phyloP scores from a whole-genome alignment of 2,329 filamentous ascomycete genomes.

The Neofusicoccum cordaticola region DNA sequence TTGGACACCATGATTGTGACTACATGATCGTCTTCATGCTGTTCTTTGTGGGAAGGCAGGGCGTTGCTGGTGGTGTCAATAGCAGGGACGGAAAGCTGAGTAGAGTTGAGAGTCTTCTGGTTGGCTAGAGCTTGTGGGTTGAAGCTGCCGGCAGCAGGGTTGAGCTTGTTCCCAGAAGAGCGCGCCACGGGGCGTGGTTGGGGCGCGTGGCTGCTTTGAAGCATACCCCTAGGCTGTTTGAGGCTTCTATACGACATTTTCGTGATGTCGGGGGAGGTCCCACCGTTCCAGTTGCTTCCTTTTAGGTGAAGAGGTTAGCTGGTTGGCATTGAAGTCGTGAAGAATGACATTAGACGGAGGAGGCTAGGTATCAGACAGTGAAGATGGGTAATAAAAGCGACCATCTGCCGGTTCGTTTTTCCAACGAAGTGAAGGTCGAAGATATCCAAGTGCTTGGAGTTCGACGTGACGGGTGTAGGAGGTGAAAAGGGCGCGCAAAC shows the following conservation, averaged over 20 bases:
- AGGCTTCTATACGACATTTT: neutral
- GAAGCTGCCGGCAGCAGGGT: slow-evolving; percentile 3
- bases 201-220: neutral
- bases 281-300: too few relatives aligned
- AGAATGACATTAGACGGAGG: too few relatives aligned
- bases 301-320: too few relatives aligned
- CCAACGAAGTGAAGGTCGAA: too few relatives aligned
- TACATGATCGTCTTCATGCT: neutral
- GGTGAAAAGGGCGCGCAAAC: too few relatives aligned
- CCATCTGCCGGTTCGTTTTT: too few relatives aligned
- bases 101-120: neutral
- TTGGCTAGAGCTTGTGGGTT: neutral
- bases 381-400: too few relatives aligned
- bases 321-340: too few relatives aligned
- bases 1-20: neutral
- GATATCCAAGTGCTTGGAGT: too few relatives aligned
- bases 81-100: neutral
- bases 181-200: neutral
- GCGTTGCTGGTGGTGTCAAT: neutral
- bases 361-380: too few relatives aligned
- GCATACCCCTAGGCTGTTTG: neutral
- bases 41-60: neutral
- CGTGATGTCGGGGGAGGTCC: neutral
- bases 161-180: neutral
- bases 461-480: too few relatives aligned